Evolutionary conservation across 2,329 filamentous ascomycete genomes (phyloP), one percentile per base, ranked within the genome.

Genomic region (Eutypa lata): DNA sequence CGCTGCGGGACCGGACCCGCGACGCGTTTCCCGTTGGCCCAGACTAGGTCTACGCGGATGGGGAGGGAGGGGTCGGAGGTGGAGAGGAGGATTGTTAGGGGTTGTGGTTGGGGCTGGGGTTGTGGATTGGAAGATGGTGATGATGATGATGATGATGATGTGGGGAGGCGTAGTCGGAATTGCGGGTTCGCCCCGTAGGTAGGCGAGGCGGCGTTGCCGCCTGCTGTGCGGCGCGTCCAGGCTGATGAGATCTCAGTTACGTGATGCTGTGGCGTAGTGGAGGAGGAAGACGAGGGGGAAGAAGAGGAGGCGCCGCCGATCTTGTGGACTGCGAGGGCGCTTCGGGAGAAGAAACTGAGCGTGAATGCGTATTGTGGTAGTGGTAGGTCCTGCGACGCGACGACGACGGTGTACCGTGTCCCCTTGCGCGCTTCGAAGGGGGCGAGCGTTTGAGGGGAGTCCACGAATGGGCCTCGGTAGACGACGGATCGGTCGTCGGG

Each of bases 381-480:
- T 2, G 89, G 87, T 4, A 97, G 79, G 37, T 88, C 86, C 63
- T 95, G 87, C 62, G 95, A 88, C 16, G 91, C 87, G 26, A 91
- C 77, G 7, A 92, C 89, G 8, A 89, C 74, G 1, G 79, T 82
- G 59, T 81, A 80, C 1, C 69, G 61, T 7, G 67, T 68, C 43
- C 68, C 69, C 5, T 71, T 68, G 21, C 69, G 69, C 3, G 74
- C 78, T 26, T 89, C 81, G 55, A 96, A 80, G 53, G 88, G 86
- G 44, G 95, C 83, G 7, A 99, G 82, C 0, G 90, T 96, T 68
- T 97, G 95, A 1, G 91, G 91, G 2, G 92, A 95, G 70, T 97
- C 93, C 33, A 97, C 91, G 57, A 90, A 96, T n/a, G 90, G 89
- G 0, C 88, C 89, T 35, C 88, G 84, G 61, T 90, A 84, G 0